Evolutionary conservation across 306 rosid species (phyloP).

Genomic region (Senna tora): DNA sequence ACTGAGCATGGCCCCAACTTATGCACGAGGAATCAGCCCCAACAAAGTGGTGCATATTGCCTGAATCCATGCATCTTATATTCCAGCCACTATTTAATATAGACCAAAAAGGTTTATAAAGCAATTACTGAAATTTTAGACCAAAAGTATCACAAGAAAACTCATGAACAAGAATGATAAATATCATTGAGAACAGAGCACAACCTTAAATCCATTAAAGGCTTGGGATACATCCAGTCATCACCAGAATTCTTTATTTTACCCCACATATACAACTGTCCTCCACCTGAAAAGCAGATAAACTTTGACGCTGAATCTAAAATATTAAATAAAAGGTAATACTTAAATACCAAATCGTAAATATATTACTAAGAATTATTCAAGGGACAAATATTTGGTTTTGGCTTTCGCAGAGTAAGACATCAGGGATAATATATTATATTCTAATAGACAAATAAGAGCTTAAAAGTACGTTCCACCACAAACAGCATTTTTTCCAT

Average conservation of each 20-base stretch:
- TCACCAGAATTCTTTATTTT: slow-evolving; percentile 81
- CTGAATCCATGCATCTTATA: slow-evolving; percentile 96
- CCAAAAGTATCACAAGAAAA: neutral
- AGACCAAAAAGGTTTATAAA: slow-evolving; percentile 14
- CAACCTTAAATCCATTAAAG: slow-evolving; percentile 95
- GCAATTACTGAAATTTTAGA: slow-evolving; percentile 28
- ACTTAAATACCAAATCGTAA: slow-evolving; percentile 1
- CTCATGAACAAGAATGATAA: neutral
- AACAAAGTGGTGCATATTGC: slow-evolving; percentile 90
- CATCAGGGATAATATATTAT: neutral
- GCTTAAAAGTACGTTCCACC: neutral
- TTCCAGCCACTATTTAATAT: slow-evolving; percentile 78
- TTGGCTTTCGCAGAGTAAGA: neutral
- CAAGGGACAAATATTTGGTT: neutral
- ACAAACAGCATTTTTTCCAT: neutral
- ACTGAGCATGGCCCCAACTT: slow-evolving; percentile 96
- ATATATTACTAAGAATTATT: neutral
- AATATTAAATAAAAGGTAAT: neutral
- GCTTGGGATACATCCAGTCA: slow-evolving; percentile 99
- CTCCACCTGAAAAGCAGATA: slow-evolving; percentile 69
- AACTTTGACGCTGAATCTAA: slow-evolving; percentile 15
- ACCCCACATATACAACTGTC: slow-evolving; percentile 99
- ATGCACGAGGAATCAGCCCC: slow-evolving; percentile 97
- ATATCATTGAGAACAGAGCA: slow-evolving; percentile 25
- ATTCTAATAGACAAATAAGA: neutral